Conservation (phyloP, 2,329 filamentous ascomycete genomes). For the Penicillium sp. region DNA sequence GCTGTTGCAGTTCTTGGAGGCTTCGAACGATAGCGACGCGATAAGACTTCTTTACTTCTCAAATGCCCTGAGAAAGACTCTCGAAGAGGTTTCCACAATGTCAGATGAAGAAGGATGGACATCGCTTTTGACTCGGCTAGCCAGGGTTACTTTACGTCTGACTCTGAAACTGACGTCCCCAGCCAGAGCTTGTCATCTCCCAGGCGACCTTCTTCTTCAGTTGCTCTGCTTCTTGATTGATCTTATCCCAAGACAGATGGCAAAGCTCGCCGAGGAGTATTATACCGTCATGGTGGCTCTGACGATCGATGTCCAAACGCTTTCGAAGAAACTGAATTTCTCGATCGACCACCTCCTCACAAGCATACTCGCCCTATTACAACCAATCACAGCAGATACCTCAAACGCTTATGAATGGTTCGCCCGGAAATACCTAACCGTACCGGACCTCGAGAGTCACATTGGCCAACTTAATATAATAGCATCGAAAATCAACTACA, state of each 20-base stretch:
- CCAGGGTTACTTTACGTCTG: slow-evolving; percentile 31
- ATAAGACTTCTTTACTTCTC: slow-evolving; percentile 44
- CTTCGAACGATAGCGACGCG: slow-evolving; percentile 42
- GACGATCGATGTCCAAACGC: slow-evolving; percentile 24
- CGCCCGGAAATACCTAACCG: slow-evolving; percentile 43
- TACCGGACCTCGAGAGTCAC: slow-evolving; percentile 37
- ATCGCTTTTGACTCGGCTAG: slow-evolving; percentile 36
- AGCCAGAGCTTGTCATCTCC: slow-evolving; percentile 18
- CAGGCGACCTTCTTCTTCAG: slow-evolving; percentile 31
- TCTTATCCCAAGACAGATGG: slow-evolving; percentile 39
- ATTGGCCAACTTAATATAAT: slow-evolving; percentile 39
- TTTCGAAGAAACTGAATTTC: slow-evolving; percentile 18
- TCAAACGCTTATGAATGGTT: slow-evolving; percentile 45
- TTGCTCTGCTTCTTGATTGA: slow-evolving; percentile 34
- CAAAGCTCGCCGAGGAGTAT: slow-evolving; percentile 34
- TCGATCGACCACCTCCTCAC: slow-evolving; percentile 27
- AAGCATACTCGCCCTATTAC: slow-evolving; percentile 39
- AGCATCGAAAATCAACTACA: slow-evolving; percentile 49
- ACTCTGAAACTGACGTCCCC: slow-evolving; percentile 25
- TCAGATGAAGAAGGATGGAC: slow-evolving; percentile 40
- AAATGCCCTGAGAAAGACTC: slow-evolving; percentile 37
- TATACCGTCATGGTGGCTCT: slow-evolving; percentile 38
- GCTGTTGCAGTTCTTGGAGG: slow-evolving; percentile 62
- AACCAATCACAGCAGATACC: slow-evolving; percentile 41
- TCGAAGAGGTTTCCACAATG: slow-evolving; percentile 34